Conservation (phyloP, 768 basidiomycete genomes). For the Podaxis sp. region DNA sequence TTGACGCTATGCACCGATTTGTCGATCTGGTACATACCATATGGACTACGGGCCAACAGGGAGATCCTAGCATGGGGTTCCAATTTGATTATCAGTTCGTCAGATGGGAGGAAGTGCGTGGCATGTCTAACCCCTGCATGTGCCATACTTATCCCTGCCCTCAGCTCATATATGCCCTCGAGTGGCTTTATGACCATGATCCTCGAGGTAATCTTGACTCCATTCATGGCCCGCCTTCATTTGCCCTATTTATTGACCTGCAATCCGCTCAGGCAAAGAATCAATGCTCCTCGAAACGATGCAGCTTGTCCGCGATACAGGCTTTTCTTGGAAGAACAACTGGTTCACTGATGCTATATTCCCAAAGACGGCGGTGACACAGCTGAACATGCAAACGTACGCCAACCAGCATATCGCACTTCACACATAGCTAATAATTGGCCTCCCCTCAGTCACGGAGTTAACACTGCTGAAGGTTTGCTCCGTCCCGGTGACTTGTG, state of each 20-base stretch:
- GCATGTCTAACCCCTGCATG: not conserved
- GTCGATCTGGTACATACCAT: slow-evolving; percentile 31
- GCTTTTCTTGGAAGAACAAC: slow-evolving; percentile 40
- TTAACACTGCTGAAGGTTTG: slow-evolving; percentile 38
- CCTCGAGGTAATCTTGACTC: slow-evolving; percentile 28
- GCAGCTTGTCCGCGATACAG: slow-evolving; percentile 35
- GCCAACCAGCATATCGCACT: slow-evolving; percentile 5
- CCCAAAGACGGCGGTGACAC: slow-evolving; percentile 29
- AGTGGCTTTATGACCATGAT: slow-evolving; percentile 42
- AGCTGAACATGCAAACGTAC: slow-evolving; percentile 32
- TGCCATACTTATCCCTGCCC: not conserved
- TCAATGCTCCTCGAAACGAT: slow-evolving; percentile 37
- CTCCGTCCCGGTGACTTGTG: not conserved
- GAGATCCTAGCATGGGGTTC: slow-evolving; percentile 34
- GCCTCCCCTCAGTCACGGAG: slow-evolving; percentile 32
- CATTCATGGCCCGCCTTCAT: not conserved
- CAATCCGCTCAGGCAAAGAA: slow-evolving; percentile 28
- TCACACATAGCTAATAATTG: not conserved
- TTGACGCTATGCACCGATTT: slow-evolving; percentile 38
- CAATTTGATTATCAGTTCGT: slow-evolving; percentile 42
- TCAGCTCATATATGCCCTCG: slow-evolving; percentile 33
- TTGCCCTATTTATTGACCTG: not conserved
- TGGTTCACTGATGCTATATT: slow-evolving; percentile 38
- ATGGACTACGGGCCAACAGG: slow-evolving; percentile 34
- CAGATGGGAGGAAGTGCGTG: slow-evolving; percentile 38